Conservation (phyloP, 345 rosid species). For the Gossypium herbaceum region DNA sequence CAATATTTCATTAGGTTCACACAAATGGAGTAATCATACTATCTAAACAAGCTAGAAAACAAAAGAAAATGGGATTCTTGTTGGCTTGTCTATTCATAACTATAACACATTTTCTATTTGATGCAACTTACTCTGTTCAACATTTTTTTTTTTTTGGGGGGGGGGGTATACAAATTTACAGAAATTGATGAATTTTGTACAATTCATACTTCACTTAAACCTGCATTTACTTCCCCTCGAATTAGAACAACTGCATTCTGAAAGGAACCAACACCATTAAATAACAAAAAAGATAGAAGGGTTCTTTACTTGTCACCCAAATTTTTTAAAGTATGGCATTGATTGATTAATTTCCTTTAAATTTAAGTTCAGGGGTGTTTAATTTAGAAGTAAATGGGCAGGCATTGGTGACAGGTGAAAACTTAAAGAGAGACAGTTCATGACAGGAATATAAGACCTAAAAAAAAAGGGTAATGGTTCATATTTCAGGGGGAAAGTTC, state of each 20-base stretch:
- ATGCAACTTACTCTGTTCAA: background rate
- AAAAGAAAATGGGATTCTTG: conserved; percentile 9
- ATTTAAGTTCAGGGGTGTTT: background rate
- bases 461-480: background rate
- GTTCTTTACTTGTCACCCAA: background rate
- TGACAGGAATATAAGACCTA: conserved; percentile 5
- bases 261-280: background rate
- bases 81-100: conserved; percentile 3
- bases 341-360: background rate
- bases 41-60: background rate
- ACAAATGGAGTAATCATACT: background rate
- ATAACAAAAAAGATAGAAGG: background rate
- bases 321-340: background rate
- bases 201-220: too few species aligned
- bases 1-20: background rate
- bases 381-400: background rate
- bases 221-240: background rate
- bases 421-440: background rate
- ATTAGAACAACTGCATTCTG: background rate
- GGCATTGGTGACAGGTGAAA: background rate
- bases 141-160: too few species aligned
- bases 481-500: background rate
- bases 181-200: too few species aligned
- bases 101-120: background rate
- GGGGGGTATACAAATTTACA: too few species aligned